Evolutionary conservation across 2,329 filamentous ascomycete genomes (phyloP).

Genomic region (Hypoxylon sp.): DNA sequence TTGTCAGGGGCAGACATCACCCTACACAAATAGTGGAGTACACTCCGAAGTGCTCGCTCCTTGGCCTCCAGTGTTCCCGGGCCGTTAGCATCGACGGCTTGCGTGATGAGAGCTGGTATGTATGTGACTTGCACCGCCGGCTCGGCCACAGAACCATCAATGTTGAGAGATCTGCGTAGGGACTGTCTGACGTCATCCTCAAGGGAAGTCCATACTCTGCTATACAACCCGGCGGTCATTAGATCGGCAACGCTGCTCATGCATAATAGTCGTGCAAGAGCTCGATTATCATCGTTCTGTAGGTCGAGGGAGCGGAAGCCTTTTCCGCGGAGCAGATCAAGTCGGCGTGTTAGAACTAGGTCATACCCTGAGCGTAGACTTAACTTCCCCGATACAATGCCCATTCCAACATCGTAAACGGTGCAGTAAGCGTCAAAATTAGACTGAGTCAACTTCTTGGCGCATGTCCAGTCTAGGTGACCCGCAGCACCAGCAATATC

Average conservation of each 20-base stretch:
- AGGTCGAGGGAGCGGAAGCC: conserved; percentile 53
- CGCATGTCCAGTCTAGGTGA: conserved; percentile 54
- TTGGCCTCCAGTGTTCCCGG: conserved; percentile 42
- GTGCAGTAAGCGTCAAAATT: conserved; percentile 54
- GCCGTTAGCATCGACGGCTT: conserved; percentile 49
- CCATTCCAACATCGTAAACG: conserved; percentile 51
- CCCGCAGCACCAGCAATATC: conserved; percentile 58
- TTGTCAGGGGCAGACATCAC: conserved; percentile 46
- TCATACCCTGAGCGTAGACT: conserved; percentile 55
- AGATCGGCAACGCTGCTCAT: conserved; percentile 56
- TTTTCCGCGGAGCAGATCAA: conserved; percentile 47
- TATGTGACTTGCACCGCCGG: conserved; percentile 58
- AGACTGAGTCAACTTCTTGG: conserved; percentile 54
- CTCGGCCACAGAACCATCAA: conserved; percentile 55
- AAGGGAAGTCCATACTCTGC: conserved; percentile 49
- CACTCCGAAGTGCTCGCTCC: conserved; percentile 46
- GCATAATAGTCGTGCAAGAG: conserved; percentile 56
- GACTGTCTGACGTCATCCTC: conserved; percentile 38
- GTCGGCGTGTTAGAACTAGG: conserved; percentile 53
- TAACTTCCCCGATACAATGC: conserved; percentile 49
- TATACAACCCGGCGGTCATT: conserved; percentile 53
- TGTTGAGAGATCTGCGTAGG: conserved; percentile 54
- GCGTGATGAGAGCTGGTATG: conserved; percentile 56
- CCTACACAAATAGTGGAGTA: conserved; percentile 52
- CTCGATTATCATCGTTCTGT: conserved; percentile 50